A percentile compares a stretch with the other conserved stretches of the same genome.
Evolutionary conservation across 192 early-diverging fungal genomes (phyloP).

Genomic region (Umbelopsis ramanniana): DNA sequence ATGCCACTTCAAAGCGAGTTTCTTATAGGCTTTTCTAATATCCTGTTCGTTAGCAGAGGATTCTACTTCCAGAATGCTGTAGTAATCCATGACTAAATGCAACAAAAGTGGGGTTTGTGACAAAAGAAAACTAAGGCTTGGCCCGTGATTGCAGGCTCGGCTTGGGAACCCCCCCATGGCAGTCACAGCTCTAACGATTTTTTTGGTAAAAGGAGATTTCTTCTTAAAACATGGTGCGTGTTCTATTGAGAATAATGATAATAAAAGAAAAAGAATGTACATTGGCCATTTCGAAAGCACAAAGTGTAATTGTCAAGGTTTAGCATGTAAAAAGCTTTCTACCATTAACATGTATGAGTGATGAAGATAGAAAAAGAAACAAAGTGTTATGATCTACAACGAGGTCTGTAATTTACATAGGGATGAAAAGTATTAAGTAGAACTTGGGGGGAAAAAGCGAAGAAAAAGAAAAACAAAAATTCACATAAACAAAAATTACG

Average conservation of each 20-base stretch:
- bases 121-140: neutral
- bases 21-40: constrained; percentile 63
- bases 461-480: neutral
- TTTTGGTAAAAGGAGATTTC: neutral
- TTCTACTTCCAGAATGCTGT: constrained; percentile 3
- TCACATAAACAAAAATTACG: neutral
- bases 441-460: neutral
- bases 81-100: constrained; percentile 1
- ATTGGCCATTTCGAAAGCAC: neutral
- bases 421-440: neutral
- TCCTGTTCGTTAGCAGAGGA: neutral
- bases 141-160: too few relatives aligned
- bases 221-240: neutral
- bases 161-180: too few relatives aligned
- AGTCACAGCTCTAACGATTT: too few relatives aligned
- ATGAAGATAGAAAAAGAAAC: neutral
- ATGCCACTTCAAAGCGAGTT: constrained; percentile 74
- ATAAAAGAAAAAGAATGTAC: neutral
- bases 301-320: neutral
- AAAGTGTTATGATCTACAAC: too few relatives aligned
- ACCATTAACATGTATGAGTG: neutral
- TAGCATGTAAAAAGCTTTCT: neutral
- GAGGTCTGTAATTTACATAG: neutral
- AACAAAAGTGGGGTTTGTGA: neutral
- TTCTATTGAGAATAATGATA: neutral